These are phyloP conservation scores for Chlamydomonas incerta DNA, from an alignment of 139 green algal species.

Conservation along the genomic window DNA sequence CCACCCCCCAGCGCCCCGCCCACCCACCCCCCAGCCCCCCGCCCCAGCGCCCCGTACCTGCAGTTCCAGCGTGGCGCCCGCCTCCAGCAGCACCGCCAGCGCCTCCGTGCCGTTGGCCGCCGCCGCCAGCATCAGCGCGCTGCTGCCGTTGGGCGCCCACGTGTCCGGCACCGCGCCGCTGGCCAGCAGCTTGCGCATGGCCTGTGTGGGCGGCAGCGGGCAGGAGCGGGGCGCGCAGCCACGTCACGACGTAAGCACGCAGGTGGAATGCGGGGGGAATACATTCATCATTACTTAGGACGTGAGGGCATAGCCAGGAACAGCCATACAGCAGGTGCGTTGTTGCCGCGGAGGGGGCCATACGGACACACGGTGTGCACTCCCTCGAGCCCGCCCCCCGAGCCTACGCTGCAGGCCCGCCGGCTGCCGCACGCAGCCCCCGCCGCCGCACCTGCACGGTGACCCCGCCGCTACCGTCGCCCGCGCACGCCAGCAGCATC, in stretches of 20 bases:
- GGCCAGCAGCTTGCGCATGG: slow-evolving; percentile 70
- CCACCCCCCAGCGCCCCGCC: too few species aligned
- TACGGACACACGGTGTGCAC: too few species aligned
- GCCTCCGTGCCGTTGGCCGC: slow-evolving; percentile 61
- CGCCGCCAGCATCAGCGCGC: slow-evolving; percentile 85
- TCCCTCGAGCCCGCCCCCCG: too few species aligned
- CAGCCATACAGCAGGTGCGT: too few species aligned
- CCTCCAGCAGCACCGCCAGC: slow-evolving; percentile 71
- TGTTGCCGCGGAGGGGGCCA: too few species aligned
- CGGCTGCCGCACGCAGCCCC: not conserved
- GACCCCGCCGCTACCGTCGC: slow-evolving; percentile 33
- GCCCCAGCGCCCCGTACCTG: slow-evolving; percentile 40
- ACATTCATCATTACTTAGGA: too few species aligned
- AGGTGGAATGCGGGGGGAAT: too few species aligned
- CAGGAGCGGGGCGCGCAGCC: too few species aligned
- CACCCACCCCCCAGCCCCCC: too few species aligned
- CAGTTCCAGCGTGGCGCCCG: slow-evolving; percentile 77
- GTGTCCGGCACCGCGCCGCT: slow-evolving; percentile 82
- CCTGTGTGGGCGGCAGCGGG: not conserved
- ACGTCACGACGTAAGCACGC: too few species aligned
- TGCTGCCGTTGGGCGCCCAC: slow-evolving; percentile 80
- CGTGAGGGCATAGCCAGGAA: too few species aligned
- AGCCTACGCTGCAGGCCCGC: too few species aligned
- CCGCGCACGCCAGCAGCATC: slow-evolving; percentile 81
- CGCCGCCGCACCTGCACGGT: slow-evolving; percentile 22